Percentiles rank a stretch among this genome's conserved stretches.
Evolutionary conservation across 208 protist genomes (phyloP).

Genomic region (Kentomonas sorsogonicus): DNA sequence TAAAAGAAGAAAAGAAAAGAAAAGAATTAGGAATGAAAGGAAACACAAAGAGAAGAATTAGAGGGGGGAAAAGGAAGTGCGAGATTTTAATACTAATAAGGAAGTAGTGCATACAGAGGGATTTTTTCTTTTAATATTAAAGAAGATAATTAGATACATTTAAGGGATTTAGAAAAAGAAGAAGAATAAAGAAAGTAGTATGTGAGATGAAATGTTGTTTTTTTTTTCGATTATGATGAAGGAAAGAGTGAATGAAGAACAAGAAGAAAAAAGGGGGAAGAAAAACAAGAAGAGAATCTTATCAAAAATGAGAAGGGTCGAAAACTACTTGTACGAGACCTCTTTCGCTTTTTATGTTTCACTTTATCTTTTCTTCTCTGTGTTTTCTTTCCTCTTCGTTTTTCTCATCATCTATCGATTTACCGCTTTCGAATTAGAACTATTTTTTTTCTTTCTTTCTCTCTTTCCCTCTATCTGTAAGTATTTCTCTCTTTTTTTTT

Average conservation of each 20-base stretch:
- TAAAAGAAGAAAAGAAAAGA: background rate
- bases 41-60: background rate
- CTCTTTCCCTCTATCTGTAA: background rate
- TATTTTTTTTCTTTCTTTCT: background rate
- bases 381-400: background rate
- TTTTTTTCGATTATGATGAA: too few species aligned
- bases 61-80: background rate
- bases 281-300: too few species aligned
- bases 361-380: background rate
- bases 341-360: conserved; percentile 1
- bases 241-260: too few species aligned
- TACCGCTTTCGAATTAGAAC: background rate
- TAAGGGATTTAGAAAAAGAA: too few species aligned
- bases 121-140: conserved; percentile 3
- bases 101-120: background rate
- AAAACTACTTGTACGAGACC: too few species aligned
- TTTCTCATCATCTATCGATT: background rate
- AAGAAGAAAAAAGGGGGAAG: too few species aligned
- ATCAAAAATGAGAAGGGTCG: too few species aligned
- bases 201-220: too few species aligned
- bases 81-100: background rate
- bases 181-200: too few species aligned
- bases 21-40: background rate
- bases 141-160: background rate
- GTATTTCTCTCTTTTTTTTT: background rate